Evolutionary conservation across 495 filamentous ascomycete species (phyloP).

Genomic region (Neurospora sp.): DNA sequence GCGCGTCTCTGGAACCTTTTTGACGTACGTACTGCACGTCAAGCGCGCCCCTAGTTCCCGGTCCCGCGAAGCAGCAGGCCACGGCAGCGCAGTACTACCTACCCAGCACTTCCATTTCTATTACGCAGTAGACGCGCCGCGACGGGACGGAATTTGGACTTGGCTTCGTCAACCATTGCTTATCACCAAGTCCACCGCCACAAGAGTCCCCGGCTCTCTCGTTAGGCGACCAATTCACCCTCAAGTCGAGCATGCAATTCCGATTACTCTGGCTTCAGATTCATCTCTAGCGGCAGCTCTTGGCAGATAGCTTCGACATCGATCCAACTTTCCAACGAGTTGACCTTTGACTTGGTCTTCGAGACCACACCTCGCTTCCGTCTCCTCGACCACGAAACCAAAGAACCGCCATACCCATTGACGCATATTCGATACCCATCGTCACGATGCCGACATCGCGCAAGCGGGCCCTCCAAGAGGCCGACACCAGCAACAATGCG

Average conservation of each 20-base stretch:
- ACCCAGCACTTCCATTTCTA: not conserved
- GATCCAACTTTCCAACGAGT: not conserved
- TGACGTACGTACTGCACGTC: not conserved
- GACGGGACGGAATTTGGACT: not conserved
- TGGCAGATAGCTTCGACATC: not conserved
- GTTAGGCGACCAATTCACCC: not conserved
- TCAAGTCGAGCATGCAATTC: not conserved
- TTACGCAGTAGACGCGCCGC: not conserved
- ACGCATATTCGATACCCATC: not conserved
- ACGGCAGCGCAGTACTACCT: not conserved
- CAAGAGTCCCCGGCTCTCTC: not conserved
- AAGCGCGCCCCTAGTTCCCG: not conserved
- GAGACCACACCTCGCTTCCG: not conserved
- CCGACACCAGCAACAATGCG: conserved; percentile 29
- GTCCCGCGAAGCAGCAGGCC: not conserved
- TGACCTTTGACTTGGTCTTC: not conserved
- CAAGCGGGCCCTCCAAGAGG: conserved; percentile 66
- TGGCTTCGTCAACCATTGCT: not conserved
- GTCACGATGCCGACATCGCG: conserved; percentile 43
- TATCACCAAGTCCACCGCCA: not conserved
- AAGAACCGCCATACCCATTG: not conserved
- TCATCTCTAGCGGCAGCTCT: not conserved
- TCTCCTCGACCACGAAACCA: not conserved
- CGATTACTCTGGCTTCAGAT: not conserved
- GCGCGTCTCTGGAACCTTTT: not conserved